Percentiles rank a stretch among this genome's conserved stretches.
Evolutionary conservation across 257 asterid genomes (phyloP).

Genomic region (Knoxia roxburghii): DNA sequence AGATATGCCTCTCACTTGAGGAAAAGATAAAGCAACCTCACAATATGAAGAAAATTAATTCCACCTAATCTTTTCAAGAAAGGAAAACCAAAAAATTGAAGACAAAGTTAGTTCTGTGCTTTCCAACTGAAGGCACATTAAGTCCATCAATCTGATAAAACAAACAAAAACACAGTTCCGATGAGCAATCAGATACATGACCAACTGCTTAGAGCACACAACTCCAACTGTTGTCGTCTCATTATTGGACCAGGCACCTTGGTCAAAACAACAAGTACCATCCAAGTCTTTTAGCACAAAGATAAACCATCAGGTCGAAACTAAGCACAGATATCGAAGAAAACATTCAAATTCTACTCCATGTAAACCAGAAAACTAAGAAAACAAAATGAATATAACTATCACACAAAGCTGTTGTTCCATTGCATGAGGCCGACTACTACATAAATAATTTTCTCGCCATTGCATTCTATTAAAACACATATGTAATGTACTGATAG

Average conservation of each 20-base stretch:
- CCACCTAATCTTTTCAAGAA: neutral
- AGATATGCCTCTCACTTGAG: neutral
- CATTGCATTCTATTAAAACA: no score
- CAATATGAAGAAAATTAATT: neutral
- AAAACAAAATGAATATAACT: no score
- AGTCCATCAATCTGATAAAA: neutral
- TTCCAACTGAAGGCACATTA: neutral
- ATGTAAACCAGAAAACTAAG: no score
- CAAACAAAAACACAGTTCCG: neutral
- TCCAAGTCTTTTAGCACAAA: neutral
- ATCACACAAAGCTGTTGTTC: no score
- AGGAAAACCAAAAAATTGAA: neutral
- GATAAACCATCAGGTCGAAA: neutral
- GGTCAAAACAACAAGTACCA: neutral
- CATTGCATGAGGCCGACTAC: no score
- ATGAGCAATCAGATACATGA: neutral
- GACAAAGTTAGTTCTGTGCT: neutral
- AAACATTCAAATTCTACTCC: neutral
- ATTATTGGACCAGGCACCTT: neutral
- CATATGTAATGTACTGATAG: no score
- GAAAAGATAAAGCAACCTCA: neutral
- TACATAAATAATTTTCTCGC: no score
- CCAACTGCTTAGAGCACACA: neutral
- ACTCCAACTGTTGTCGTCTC: neutral
- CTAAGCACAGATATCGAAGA: neutral